Conservation (phyloP, 2,329 filamentous ascomycete genomes). For the Gnomoniopsis sp. region DNA sequence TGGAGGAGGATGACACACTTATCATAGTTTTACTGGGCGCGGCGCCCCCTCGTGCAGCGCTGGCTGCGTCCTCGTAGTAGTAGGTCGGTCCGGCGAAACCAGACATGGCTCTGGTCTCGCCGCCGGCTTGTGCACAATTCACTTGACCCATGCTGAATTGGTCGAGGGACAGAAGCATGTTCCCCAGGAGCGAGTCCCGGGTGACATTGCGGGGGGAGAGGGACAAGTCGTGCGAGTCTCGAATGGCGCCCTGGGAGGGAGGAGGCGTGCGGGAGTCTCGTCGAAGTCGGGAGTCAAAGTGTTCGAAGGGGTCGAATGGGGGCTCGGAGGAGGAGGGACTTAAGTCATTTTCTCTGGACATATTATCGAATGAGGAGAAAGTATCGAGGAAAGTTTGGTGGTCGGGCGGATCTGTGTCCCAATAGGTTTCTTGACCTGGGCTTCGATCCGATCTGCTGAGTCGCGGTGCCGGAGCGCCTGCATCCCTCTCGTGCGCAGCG, state of each 20-base stretch:
- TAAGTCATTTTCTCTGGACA: slow-evolving; percentile 30
- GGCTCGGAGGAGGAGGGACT: not conserved
- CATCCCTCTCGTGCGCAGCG: slow-evolving; percentile 13
- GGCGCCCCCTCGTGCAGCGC: slow-evolving; percentile 24
- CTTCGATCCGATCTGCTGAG: slow-evolving; percentile 3
- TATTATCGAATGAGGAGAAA: slow-evolving; percentile 35
- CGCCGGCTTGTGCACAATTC: slow-evolving; percentile 24
- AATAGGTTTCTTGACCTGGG: slow-evolving; percentile 9
- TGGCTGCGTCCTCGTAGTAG: slow-evolving; percentile 28
- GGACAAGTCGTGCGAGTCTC: slow-evolving; percentile 82
- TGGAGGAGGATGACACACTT: slow-evolving; percentile 24
- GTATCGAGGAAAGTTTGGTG: slow-evolving; percentile 31
- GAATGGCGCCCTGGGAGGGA: slow-evolving; percentile 29
- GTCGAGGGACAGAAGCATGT: slow-evolving; percentile 92
- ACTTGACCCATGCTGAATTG: slow-evolving; percentile 63
- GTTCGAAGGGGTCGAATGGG: not conserved
- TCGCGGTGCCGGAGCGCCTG: not conserved
- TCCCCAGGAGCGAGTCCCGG: slow-evolving; percentile 88
- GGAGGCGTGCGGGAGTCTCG: slow-evolving; percentile 18
- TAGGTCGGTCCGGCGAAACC: slow-evolving; percentile 17
- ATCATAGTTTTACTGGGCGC: slow-evolving; percentile 26
- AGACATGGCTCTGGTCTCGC: slow-evolving; percentile 25
- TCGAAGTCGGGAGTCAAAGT: slow-evolving; percentile 26
- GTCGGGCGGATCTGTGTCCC: slow-evolving; percentile 22
- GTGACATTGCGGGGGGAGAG: slow-evolving; percentile 73